Evolutionary conservation across 148 eudicot genomes (phyloP).

Genomic region (Dysphania ambrosioides): DNA sequence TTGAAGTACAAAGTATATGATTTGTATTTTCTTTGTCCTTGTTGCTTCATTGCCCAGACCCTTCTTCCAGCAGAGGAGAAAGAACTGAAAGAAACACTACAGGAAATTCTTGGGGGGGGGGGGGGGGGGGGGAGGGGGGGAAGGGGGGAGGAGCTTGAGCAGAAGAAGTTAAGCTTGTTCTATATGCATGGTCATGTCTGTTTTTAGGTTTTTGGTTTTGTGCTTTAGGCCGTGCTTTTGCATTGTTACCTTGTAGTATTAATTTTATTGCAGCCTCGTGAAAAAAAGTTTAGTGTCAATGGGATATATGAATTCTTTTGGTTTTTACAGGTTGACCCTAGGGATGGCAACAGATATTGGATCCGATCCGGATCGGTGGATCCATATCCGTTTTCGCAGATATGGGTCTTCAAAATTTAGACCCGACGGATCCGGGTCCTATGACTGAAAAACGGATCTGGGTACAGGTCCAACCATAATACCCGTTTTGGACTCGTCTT

Average conservation of each 20-base stretch:
- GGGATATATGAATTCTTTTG: background rate
- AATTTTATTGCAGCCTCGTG: background rate
- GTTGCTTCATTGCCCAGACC: conserved; percentile 42
- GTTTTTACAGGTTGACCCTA: conserved; percentile 59
- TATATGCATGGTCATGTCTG: background rate
- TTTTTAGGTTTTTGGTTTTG: background rate
- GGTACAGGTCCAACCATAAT: too few species aligned
- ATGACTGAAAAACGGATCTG: too few species aligned
- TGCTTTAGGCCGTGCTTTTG: conserved; percentile 1
- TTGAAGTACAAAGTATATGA: too few species aligned
- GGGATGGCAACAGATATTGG: too few species aligned
- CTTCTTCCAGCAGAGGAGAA: conserved; percentile 81
- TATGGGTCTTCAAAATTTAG: too few species aligned
- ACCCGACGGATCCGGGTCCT: too few species aligned
- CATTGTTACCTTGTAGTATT: background rate
- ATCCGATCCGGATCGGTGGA: too few species aligned
- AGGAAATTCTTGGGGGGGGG: conserved; percentile 78
- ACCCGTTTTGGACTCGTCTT: too few species aligned
- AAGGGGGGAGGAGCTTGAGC: conserved; percentile 64
- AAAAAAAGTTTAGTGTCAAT: background rate
- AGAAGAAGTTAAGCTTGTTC: conserved; percentile 62
- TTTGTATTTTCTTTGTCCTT: background rate
- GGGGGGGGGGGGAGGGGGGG: conserved; percentile 66
- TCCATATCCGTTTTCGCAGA: too few species aligned
- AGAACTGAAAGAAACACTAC: conserved; percentile 83